Conservation (phyloP, 202 grass and related monocot genomes). For the Tripidium arundinaceum region DNA sequence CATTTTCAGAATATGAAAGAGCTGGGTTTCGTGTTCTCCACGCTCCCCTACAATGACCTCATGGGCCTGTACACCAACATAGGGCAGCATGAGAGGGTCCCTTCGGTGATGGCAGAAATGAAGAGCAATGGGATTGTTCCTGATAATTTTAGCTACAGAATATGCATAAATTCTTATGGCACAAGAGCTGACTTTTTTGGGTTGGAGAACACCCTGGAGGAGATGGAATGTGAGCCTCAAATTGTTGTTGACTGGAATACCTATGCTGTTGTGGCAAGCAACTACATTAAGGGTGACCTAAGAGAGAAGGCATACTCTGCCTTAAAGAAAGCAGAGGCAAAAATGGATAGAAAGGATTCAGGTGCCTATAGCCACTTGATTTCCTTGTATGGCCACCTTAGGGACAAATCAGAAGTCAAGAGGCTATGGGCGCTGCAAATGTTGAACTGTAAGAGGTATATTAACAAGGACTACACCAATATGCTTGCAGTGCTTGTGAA, state of each 20-base stretch:
- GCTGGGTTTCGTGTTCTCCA: constrained; percentile 44
- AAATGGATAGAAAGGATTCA: constrained; percentile 44
- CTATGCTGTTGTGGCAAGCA: constrained; percentile 54
- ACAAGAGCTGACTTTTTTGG: constrained; percentile 53
- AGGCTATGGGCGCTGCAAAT: constrained; percentile 80
- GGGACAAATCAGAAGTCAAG: constrained; percentile 54
- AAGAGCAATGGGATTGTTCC: constrained; percentile 64
- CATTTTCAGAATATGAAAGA: constrained; percentile 86
- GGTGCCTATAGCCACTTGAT: constrained; percentile 60
- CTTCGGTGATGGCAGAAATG: constrained; percentile 70
- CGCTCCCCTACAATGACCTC: constrained; percentile 75
- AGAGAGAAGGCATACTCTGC: constrained; percentile 51
- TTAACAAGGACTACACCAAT: constrained; percentile 64
- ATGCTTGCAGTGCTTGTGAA: constrained; percentile 68
- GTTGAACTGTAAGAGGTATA: constrained; percentile 63
- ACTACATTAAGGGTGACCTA: constrained; percentile 62
- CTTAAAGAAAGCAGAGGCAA: constrained; percentile 78
- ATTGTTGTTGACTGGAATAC: constrained; percentile 92
- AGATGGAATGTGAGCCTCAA: constrained; percentile 87
- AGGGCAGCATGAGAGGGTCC: constrained; percentile 74
- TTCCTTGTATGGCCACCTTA: constrained; percentile 57
- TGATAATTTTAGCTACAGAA: constrained; percentile 85
- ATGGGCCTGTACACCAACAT: constrained; percentile 80
- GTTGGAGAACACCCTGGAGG: constrained; percentile 72
- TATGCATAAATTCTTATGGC: constrained; percentile 83